Evolutionary conservation across 2,329 filamentous ascomycete species (phyloP).

Genomic region (Magnaporthiopsis incrustans): DNA sequence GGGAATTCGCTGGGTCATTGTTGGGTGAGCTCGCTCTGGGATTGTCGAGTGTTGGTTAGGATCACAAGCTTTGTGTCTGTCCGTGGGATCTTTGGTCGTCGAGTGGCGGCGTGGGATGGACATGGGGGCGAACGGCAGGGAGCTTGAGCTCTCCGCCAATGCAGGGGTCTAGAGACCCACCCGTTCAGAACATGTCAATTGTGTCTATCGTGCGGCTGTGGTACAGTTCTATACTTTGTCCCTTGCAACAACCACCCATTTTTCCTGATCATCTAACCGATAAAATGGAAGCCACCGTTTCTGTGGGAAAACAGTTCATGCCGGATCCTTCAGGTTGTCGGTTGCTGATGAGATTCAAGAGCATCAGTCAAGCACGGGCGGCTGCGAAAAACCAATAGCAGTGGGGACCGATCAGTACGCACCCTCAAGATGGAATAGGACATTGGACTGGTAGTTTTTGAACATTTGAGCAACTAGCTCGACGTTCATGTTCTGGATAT

Average conservation of each 20-base stretch:
- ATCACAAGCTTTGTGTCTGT: neutral
- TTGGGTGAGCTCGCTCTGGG: neutral
- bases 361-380: neutral
- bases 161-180: neutral
- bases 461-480: slow-evolving; percentile 99
- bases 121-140: neutral
- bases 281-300: too few relatives aligned
- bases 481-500: slow-evolving; percentile 97
- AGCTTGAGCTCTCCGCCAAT: neutral
- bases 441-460: slow-evolving; percentile 98
- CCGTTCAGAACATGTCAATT: neutral
- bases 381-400: too few relatives aligned
- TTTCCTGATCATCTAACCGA: too few relatives aligned
- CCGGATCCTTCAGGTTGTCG: slow-evolving; percentile 72
- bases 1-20: neutral
- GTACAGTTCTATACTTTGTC: too few relatives aligned
- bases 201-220: too few relatives aligned
- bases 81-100: neutral
- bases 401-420: slow-evolving; percentile 12
- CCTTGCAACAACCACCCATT: too few relatives aligned
- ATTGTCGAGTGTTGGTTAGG: neutral
- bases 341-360: slow-evolving; percentile 48
- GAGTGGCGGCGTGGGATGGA: neutral
- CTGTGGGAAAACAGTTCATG: slow-evolving; percentile 30
- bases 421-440: slow-evolving; percentile 96